Evolutionary conservation across 2,329 filamentous ascomycete genomes (phyloP).

Genomic region (Trichothecium roseum): DNA sequence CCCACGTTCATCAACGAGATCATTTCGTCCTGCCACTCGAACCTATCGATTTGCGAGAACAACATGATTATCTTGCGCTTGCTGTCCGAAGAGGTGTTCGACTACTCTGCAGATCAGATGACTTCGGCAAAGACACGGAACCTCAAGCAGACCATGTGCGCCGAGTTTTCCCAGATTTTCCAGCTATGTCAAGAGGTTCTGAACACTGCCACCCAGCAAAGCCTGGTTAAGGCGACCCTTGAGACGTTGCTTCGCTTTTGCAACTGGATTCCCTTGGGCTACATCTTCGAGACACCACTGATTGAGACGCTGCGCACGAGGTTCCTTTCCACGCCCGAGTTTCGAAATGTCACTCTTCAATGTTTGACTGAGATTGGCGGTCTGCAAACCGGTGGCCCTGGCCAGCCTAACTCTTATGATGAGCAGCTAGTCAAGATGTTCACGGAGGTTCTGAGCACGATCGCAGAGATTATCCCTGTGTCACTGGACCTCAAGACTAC

Average conservation of each 20-base stretch:
- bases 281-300: slow-evolving; percentile 95
- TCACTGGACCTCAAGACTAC: slow-evolving; percentile 83
- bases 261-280: slow-evolving; percentile 97
- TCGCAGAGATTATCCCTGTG: slow-evolving; percentile 86
- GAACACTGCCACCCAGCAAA: slow-evolving; percentile 77
- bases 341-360: slow-evolving; percentile 93
- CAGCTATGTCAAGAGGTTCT: slow-evolving; percentile 94
- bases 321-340: slow-evolving; percentile 88
- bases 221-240: slow-evolving; percentile 88
- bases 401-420: slow-evolving; percentile 65
- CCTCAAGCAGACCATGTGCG: slow-evolving; percentile 96
- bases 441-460: slow-evolving; percentile 86
- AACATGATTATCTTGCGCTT: slow-evolving; percentile 98
- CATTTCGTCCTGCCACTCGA: slow-evolving; percentile 89
- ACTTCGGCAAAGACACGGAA: slow-evolving; percentile 96
- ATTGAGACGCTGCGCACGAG: slow-evolving; percentile 90
- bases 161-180: slow-evolving; percentile 97
- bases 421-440: slow-evolving; percentile 98
- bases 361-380: slow-evolving; percentile 96
- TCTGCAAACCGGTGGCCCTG: slow-evolving; percentile 68
- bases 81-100: slow-evolving; percentile 95
- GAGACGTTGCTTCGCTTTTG: slow-evolving; percentile 93
- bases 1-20: slow-evolving; percentile 99
- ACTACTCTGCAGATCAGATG: slow-evolving; percentile 98
- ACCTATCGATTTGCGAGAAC: slow-evolving; percentile 96